phyloP scores from a whole-genome alignment of 2,329 filamentous ascomycete genomes.

The Ceratocystis smalleyi region DNA sequence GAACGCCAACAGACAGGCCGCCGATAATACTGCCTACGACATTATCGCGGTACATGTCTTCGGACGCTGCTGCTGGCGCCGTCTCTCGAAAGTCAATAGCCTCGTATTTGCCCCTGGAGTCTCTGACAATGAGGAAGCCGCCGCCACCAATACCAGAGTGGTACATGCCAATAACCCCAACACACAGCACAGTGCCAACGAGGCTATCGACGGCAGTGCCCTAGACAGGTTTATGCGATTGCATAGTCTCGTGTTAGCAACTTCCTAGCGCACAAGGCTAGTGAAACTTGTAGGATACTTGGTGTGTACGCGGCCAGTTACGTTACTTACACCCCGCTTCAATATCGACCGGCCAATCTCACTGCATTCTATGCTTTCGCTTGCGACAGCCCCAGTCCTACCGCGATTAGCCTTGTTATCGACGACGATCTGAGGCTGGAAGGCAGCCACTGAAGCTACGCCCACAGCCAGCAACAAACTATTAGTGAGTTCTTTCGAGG shows the following conservation, averaged over 20 bases:
- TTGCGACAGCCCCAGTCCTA: conserved; percentile 47
- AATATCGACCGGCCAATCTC: conserved; percentile 51
- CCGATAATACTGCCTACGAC: conserved; percentile 50
- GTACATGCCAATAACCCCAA: conserved; percentile 62
- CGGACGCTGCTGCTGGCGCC: conserved; percentile 62
- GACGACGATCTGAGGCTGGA: neutral
- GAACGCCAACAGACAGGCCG: conserved; percentile 57
- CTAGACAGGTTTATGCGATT: conserved; percentile 22
- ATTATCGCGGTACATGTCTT: conserved; percentile 74
- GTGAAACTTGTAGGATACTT: neutral
- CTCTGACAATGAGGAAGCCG: conserved; percentile 72
- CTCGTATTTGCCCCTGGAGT: conserved; percentile 60
- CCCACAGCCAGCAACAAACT: neutral
- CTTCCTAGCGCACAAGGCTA: neutral
- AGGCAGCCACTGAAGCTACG: neutral
- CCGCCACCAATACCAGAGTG: conserved; percentile 77
- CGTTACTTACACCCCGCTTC: conserved; percentile 31
- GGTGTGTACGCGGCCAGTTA: too few species aligned
- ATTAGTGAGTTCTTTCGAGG: neutral
- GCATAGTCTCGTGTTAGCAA: neutral
- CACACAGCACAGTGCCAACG: conserved; percentile 58
- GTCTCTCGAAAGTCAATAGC: conserved; percentile 82
- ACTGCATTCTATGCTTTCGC: conserved; percentile 54
- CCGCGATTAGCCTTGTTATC: neutral
- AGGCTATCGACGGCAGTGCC: conserved; percentile 66